Evolutionary conservation across 441 rosid species (phyloP).

Genomic region (Corymbia citriodora): DNA sequence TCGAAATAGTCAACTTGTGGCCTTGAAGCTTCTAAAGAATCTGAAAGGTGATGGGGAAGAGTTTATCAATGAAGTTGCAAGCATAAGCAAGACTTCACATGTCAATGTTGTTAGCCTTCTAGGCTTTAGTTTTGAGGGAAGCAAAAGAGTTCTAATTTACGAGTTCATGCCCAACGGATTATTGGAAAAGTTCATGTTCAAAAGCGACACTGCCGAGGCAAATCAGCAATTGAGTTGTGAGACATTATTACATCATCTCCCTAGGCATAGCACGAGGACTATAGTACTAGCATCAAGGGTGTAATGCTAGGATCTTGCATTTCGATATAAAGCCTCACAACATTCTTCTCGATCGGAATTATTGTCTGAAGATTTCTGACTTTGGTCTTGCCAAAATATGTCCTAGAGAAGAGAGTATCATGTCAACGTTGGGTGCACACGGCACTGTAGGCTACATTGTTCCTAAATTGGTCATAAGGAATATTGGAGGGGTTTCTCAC

Average conservation of each 20-base stretch:
- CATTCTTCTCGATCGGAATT: neutral
- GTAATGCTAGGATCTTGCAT: constrained; percentile 1
- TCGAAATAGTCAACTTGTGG: neutral
- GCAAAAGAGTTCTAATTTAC: constrained; percentile 1
- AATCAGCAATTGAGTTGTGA: neutral
- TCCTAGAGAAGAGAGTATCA: neutral
- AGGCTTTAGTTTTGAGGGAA: constrained; percentile 1
- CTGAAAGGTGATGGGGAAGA: constrained; percentile 3
- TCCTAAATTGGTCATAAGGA: constrained; percentile 1
- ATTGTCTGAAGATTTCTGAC: constrained; percentile 1
- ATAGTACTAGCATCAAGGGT: constrained; percentile 6
- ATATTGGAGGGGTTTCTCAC: constrained; percentile 2
- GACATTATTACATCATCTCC: neutral
- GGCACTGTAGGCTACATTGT: constrained; percentile 3
- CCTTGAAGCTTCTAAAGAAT: neutral
- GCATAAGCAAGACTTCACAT: constrained; percentile 10
- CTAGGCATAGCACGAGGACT: constrained; percentile 12
- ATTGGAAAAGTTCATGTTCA: constrained; percentile 6
- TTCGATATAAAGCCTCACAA: constrained; percentile 7
- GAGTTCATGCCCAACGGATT: constrained; percentile 4
- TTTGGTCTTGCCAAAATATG: constrained; percentile 6
- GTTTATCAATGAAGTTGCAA: constrained; percentile 8
- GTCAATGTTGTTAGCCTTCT: constrained; percentile 3
- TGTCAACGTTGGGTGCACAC: constrained; percentile 2
- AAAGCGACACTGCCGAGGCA: neutral